Base-by-base conservation (phyloP, 495 filamentous ascomycete genomes). In the Tuber melanosporum region DNA sequence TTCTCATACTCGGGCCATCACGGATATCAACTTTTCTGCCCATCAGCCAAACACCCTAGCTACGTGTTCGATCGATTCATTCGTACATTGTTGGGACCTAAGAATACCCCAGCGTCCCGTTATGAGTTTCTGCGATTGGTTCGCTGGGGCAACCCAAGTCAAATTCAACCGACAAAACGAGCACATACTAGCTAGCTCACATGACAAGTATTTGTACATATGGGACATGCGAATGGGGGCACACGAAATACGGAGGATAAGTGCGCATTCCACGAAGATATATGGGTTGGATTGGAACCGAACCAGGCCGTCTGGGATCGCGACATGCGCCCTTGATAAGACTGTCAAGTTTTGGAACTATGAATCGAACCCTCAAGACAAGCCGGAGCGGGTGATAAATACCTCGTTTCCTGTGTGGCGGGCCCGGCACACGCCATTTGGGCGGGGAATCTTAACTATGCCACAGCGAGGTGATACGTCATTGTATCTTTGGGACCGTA, bases 271-370 rank as follows among this genome's bases (percentile, higher is more conserved):
- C n/a, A 97, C 94, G 17, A 97, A 97, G 83, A 97, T 98, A 62
- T 97, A 97, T 84, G 95, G 95, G 19, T 87, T 98, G 36, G 95
- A 97, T 85, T 98, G 95, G 95, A 94, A 95, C 82, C 88, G 95
- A 77, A 90, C 91, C 0, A 87, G 90, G 49, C 82, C 90, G 10
- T 90, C 89, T 14, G 90, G 89, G 44, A 83, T 98, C 43, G 89
- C 92, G 8, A 98, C 95, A 15, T 97, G 95, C 84, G 95, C 94
- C 4, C 84, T 97, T 72, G 95, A 98, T 82, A 92, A 91, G 81
- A 96, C 92, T 14, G 93, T 98, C 84, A 97, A 96, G 80, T 93
- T 97, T 81, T 98, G 95, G 95, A 91, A 97, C 83, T 95, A 93
- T 79, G 81, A 82, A 22, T 73, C 78, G 39, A 88, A 85, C 9